Evolutionary conservation across 2,329 filamentous ascomycete species (phyloP), one percentile per base, ranked within the genome.

Genomic region (Diplocarpon rosae): DNA sequence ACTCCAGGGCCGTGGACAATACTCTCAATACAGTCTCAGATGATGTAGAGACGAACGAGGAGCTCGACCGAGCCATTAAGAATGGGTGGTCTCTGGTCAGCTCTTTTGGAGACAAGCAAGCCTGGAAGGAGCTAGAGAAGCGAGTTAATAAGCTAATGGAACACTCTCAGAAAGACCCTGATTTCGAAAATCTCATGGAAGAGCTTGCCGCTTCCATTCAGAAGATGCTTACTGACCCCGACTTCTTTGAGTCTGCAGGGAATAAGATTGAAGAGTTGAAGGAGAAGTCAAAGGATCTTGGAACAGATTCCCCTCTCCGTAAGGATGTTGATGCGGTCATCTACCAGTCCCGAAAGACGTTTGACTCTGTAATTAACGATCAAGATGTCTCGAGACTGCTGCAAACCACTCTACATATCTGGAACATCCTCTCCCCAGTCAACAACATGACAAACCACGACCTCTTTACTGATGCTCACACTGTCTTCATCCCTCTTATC

Each of bases 1-100:
- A 95, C 61, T 85, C 86, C 0, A 77, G 79, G 30, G 82, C 80
- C 0, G 74, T 80, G 0, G 75, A 82, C 43, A 76, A 86, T 38
- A 74, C 85, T 0, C 69, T 80, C 2, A 70, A 77, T 17, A 75
- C 76, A 1, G 75, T 81, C 0, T 75, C 85, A 51, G 75, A 83
- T 33, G 85, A 89, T 51, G 66, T 90, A 0, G 69, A 84, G 30
- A 71, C 79, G 6, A 95, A 94, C 55, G 69, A 68, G 1, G 86
- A 83, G 41, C 75, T 85, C 7, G 85, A 93, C 50, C 72, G 74
- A 44, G 88, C 88, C 0, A 69, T 89, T 15, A 73, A 75, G 50
- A 88, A 90, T 55, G 83, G 93, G 42, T 95, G 88, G 87, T 66
- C 71, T 1, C 73, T 96, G 16, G 53, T 95, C 24, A 83, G 78